Percentiles rank a stretch among this genome's conserved stretches.
These are phyloP conservation scores for Amanita polypyramis DNA, from an alignment of 768 basidiomycete genomes.

Conservation along the genomic window DNA sequence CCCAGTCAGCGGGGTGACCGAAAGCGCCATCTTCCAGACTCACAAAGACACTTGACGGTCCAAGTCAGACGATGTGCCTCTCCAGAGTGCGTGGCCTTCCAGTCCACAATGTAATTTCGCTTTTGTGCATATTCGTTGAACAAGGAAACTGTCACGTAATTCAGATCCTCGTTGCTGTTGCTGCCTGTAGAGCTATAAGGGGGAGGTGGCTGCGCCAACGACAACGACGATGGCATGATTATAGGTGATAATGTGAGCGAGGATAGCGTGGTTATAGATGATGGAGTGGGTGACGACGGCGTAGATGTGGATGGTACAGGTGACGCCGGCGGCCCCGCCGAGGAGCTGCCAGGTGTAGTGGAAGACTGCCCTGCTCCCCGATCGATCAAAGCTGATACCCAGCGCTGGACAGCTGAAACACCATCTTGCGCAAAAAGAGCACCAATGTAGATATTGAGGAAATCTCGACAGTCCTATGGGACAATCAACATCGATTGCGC, in stretches of 20 bases:
- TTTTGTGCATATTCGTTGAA: slow-evolving; percentile 2
- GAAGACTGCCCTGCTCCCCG: neutral
- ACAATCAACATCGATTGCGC: neutral
- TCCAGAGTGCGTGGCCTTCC: neutral
- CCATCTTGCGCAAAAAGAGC: neutral
- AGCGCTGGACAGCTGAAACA: neutral
- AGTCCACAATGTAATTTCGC: neutral
- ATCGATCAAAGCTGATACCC: slow-evolving; percentile 6
- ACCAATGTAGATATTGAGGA: neutral
- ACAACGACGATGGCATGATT: neutral
- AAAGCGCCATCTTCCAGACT: neutral
- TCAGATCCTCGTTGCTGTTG: neutral
- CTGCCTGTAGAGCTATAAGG: neutral
- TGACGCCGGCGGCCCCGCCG: neutral
- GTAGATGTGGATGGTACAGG: too few species aligned
- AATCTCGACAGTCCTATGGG: slow-evolving; percentile 3
- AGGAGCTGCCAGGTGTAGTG: neutral
- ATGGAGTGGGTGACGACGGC: too few species aligned
- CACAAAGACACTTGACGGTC: slow-evolving; percentile 3
- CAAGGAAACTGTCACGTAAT: neutral
- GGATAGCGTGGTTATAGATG: too few species aligned
- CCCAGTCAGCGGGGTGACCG: neutral
- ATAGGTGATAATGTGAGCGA: neutral
- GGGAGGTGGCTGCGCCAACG: neutral
- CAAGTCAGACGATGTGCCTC: slow-evolving; percentile 2